These are phyloP conservation scores for Melastoma candidum DNA, from an alignment of 441 rosid genomes.

Conservation along the genomic window DNA sequence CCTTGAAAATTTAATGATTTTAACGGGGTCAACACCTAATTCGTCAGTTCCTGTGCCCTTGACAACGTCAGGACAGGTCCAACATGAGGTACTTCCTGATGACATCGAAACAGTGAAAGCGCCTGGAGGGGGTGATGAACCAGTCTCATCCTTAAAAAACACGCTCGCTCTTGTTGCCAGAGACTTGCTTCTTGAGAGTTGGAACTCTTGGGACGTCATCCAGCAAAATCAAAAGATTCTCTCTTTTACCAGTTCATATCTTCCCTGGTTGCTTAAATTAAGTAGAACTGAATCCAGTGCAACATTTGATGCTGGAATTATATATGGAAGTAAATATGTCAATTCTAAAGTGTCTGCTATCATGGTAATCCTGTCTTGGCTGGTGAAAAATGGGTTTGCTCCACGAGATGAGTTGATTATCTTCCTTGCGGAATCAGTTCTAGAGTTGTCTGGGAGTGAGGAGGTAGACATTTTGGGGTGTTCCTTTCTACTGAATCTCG, in stretches of 20 bases:
- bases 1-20: constrained; percentile 53
- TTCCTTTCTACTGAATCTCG: constrained; percentile 78
- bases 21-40: constrained; percentile 45
- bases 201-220: constrained; percentile 48
- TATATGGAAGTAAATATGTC: constrained; percentile 57
- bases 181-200: constrained; percentile 46
- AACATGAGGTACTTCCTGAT: constrained; percentile 35
- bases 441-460: constrained; percentile 82
- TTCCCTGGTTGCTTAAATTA: constrained; percentile 92
- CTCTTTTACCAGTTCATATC: constrained; percentile 66
- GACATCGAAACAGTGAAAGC: constrained; percentile 39
- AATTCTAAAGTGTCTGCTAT: constrained; percentile 59
- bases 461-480: constrained; percentile 83
- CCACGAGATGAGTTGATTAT: constrained; percentile 77
- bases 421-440: constrained; percentile 66
- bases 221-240: constrained; percentile 68
- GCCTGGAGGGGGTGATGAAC: constrained; percentile 32
- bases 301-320: constrained; percentile 32
- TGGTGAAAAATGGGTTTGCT: constrained; percentile 80
- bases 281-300: constrained; percentile 37
- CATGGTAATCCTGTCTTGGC: constrained; percentile 74
- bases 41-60: constrained; percentile 31
- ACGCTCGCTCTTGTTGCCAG: constrained; percentile 57
- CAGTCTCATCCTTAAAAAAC: constrained; percentile 32
- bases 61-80: constrained; percentile 20